phyloP scores from a whole-genome alignment of 2,329 filamentous ascomycete species.

The Aspergillus oerlinghausenensis region DNA sequence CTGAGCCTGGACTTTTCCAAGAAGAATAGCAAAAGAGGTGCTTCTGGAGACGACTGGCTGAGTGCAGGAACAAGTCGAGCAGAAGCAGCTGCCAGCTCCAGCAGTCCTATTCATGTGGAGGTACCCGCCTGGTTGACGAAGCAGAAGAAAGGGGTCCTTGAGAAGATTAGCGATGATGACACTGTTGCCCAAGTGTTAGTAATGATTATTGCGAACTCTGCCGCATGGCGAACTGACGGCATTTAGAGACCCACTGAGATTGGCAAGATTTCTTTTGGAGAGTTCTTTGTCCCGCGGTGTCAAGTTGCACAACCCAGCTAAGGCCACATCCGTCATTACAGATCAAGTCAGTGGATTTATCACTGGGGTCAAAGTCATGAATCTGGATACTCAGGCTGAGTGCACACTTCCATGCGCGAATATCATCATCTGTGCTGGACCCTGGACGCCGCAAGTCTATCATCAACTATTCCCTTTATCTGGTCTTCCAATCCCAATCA shows the following conservation, averaged over 20 bases:
- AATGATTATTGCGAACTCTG: not conserved
- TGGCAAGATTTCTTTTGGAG: conserved; percentile 63
- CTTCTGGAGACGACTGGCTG: conserved; percentile 61
- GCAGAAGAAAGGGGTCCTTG: conserved; percentile 52
- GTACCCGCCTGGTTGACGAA: conserved; percentile 58
- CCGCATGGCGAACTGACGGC: not conserved
- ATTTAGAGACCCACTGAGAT: conserved; percentile 57
- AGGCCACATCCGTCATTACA: conserved; percentile 49
- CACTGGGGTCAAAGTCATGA: conserved; percentile 49
- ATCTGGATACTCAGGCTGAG: conserved; percentile 27
- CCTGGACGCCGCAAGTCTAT: conserved; percentile 68
- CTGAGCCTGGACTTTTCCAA: conserved; percentile 48
- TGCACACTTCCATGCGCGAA: conserved; percentile 55
- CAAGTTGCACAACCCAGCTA: conserved; percentile 60
- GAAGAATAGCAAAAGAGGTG: conserved; percentile 35
- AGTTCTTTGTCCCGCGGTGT: conserved; percentile 58
- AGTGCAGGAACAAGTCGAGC: conserved; percentile 60
- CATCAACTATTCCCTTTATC: conserved; percentile 58
- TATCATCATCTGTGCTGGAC: conserved; percentile 63
- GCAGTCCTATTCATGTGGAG: conserved; percentile 29
- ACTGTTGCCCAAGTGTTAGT: conserved; percentile 62
- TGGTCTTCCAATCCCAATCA: conserved; percentile 51
- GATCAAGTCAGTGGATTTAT: conserved; percentile 48
- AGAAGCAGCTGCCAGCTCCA: conserved; percentile 43
- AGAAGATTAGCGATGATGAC: conserved; percentile 57